Conservation (phyloP, 2,329 filamentous ascomycete genomes). For the Fusarium agapanthi region DNA sequence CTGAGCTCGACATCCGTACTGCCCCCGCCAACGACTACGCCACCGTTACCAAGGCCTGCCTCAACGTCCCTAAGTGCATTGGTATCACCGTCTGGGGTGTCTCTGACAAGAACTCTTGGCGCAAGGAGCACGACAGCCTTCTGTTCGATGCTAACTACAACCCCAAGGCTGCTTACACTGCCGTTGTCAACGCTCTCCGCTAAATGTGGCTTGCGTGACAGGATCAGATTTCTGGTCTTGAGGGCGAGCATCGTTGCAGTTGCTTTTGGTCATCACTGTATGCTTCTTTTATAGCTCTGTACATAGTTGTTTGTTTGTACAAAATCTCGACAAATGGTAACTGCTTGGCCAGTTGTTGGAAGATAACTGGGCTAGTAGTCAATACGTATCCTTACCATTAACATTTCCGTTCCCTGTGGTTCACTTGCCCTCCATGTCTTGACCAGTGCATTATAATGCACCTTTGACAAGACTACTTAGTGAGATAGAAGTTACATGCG, state of each 20-base stretch:
- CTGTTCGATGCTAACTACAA: slow-evolving; percentile 62
- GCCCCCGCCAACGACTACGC: slow-evolving; percentile 66
- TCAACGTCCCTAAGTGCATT: slow-evolving; percentile 66
- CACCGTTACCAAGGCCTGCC: slow-evolving; percentile 66
- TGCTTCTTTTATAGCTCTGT: not conserved
- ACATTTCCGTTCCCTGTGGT: too few species aligned
- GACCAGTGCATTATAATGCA: rapidly evolving
- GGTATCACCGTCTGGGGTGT: slow-evolving; percentile 72
- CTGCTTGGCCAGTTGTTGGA: not conserved
- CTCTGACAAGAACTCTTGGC: slow-evolving; percentile 49
- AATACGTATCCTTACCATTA: not conserved
- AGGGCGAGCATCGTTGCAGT: not conserved
- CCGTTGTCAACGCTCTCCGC: slow-evolving; percentile 37
- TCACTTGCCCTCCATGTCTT: not conserved
- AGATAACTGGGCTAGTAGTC: not conserved
- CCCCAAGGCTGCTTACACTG: slow-evolving; percentile 61
- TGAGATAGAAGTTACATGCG: too few species aligned
- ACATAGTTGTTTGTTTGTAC: slow-evolving; percentile 14
- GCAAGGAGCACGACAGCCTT: slow-evolving; percentile 56
- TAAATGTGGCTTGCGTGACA: not conserved
- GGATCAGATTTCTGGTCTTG: not conserved
- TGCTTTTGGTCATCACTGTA: not conserved
- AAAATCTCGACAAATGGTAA: not conserved
- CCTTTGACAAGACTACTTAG: rapidly evolving
- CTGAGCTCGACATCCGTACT: slow-evolving; percentile 72